Percentiles rank a stretch among this genome's conserved stretches.
phyloP scores from a whole-genome alignment of 768 basidiomycete species.

The Dendrothele bispora region DNA sequence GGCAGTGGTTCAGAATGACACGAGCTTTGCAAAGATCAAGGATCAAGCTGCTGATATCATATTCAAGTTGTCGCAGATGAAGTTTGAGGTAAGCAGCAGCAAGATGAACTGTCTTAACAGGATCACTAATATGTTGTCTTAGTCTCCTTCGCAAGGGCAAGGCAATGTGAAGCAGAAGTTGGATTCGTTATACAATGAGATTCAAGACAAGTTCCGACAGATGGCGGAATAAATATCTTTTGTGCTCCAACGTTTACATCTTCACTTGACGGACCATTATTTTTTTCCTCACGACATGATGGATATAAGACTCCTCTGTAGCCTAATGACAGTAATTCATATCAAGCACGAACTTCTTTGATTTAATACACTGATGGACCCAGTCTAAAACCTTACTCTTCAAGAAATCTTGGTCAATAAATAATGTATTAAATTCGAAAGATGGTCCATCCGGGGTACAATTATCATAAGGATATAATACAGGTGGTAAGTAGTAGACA shows the following conservation, averaged over 20 bases:
- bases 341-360: background rate
- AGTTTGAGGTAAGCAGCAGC: slow-evolving; percentile 77
- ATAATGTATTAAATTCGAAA: too few species aligned
- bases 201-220: slow-evolving; percentile 90
- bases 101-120: background rate
- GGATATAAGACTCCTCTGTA: background rate
- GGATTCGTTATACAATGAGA: slow-evolving; percentile 79
- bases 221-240: slow-evolving; percentile 61
- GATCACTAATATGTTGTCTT: slow-evolving; percentile 11
- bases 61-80: slow-evolving; percentile 99
- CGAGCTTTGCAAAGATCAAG: slow-evolving; percentile 85
- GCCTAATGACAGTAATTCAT: background rate
- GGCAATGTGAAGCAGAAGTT: slow-evolving; percentile 80
- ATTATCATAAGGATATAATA: slow-evolving; percentile 13
- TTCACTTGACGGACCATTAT: background rate
- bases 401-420: too few species aligned
- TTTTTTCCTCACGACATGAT: too few species aligned
- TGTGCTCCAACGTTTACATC: background rate
- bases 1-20: slow-evolving; percentile 79
- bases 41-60: slow-evolving; percentile 85
- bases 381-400: too few species aligned
- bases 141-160: slow-evolving; percentile 92
- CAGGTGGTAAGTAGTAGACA: background rate
- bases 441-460: too few species aligned
- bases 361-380: background rate